Conservation (phyloP, 306 rosid species). For the Lathyrus oleraceus region DNA sequence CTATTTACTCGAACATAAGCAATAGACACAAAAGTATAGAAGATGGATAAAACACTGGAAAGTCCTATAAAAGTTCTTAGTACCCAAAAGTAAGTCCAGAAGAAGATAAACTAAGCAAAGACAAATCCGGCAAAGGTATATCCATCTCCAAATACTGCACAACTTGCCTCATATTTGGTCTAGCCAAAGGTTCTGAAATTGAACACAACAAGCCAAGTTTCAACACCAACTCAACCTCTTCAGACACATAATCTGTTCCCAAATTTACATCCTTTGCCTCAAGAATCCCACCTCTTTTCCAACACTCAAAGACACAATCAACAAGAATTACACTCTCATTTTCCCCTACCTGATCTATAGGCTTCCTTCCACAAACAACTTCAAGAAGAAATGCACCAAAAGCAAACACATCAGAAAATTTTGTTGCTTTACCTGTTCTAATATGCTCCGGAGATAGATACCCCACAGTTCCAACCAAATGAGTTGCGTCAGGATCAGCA, state of each 20-base stretch:
- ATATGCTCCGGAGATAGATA: slow-evolving; percentile 71
- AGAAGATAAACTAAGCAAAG: slow-evolving; percentile 36
- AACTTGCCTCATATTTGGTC: slow-evolving; percentile 68
- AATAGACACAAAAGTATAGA: slow-evolving; percentile 14
- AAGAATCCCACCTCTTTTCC: too few relatives aligned
- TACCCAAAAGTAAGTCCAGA: slow-evolving; percentile 41
- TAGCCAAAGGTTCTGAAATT: slow-evolving; percentile 39
- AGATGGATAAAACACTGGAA: slow-evolving; percentile 37
- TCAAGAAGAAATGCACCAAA: slow-evolving; percentile 72
- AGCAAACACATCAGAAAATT: slow-evolving; percentile 57
- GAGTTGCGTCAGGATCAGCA: slow-evolving; percentile 61
- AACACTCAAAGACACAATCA: too few relatives aligned
- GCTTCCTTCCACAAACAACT: slow-evolving; percentile 69
- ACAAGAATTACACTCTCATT: too few relatives aligned
- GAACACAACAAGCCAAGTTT: too few relatives aligned
- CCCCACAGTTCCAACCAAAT: slow-evolving; percentile 71
- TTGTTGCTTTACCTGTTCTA: slow-evolving; percentile 60
- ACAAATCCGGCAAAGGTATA: slow-evolving; percentile 36
- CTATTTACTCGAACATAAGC: neutral
- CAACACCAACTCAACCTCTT: too few relatives aligned
- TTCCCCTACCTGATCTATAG: too few relatives aligned
- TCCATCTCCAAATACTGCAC: slow-evolving; percentile 53
- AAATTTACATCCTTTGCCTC: too few relatives aligned
- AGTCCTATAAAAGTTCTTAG: slow-evolving; percentile 34
- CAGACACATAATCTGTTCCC: too few relatives aligned